Evolutionary conservation across 73 alveolate genomes (phyloP), one percentile per base, ranked within the genome.

Genomic region (Loxodes magnus): DNA sequence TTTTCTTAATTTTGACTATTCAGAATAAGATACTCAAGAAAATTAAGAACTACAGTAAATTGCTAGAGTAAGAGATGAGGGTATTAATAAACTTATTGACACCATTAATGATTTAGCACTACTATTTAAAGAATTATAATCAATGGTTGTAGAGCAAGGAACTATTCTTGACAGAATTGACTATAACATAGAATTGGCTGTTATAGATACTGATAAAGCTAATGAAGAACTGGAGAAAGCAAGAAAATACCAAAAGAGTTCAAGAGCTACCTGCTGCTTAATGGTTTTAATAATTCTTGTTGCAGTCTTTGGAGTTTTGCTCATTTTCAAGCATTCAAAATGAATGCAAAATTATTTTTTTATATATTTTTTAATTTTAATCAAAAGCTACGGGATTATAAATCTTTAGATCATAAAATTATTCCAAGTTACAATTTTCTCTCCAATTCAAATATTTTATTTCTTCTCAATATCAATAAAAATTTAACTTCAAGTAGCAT

Each of bases 121-220:
- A 9, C 21, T 85, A 23, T 90, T 85, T 65, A 83, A 87, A 67
- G 96, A 90, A 29, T 77, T 90, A 59, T 71, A 77, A 28, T 65
- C 46, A 9, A 55, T 85, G 21, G 94, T 90, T 5, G 71, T 77
- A 52, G 94, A 90, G 59, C 86, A 90, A 64, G 98, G 98, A 0
- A 77, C 98, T 1, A 80, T 90, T 12, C 74, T 90, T 12, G 98
- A 90, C 56, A 51, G 96, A 43, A 84, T 90, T 31, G 98, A 90
- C 71, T 80, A 81, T 52, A 90, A 85, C 60, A 53, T 90, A 4
- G 94, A 78, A 59, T 58, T 56, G 31, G 84, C 93, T 16, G 72
- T 62, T 22, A 58, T 62, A 39, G 78, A 85, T 50, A 82, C 83
- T 4, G 64, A 44, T 12, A 35, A 69, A 30, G 98, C 87, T 15